Percentiles rank a stretch among this genome's conserved stretches.
Evolutionary conservation across 1,284 basidiomycete genomes (phyloP).

Genomic region (Fistulinella staudtii): DNA sequence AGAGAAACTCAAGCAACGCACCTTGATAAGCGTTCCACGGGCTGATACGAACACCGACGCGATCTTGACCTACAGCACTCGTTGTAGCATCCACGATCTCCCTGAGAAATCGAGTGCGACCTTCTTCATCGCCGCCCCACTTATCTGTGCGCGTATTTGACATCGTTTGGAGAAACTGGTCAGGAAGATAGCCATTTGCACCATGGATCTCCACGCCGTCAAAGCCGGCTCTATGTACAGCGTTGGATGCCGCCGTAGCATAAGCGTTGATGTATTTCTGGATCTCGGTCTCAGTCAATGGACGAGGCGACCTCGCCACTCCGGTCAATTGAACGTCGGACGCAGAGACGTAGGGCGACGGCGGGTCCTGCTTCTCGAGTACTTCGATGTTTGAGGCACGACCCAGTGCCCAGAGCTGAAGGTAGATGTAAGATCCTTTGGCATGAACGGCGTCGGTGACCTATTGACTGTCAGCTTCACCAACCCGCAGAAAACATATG

Average conservation of each 20-base stretch:
- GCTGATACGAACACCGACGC: constrained; percentile 49
- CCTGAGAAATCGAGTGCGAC: constrained; percentile 44
- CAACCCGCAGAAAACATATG: no score
- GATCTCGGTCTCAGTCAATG: constrained; percentile 34
- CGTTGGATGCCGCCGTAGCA: constrained; percentile 22
- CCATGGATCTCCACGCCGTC: constrained; percentile 29
- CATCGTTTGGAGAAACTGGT: constrained; percentile 32
- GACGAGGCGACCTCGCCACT: constrained; percentile 17
- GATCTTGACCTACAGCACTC: constrained; percentile 37
- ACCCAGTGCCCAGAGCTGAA: constrained; percentile 44
- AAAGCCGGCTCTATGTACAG: constrained; percentile 21
- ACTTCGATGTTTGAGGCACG: constrained; percentile 30
- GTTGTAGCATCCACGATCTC: constrained; percentile 45
- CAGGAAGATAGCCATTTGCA: constrained; percentile 20
- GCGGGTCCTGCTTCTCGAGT: constrained; percentile 24
- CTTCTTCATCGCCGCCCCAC: constrained; percentile 54
- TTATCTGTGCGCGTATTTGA: constrained; percentile 47
- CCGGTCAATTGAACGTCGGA: constrained; percentile 39
- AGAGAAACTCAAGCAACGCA: constrained; percentile 8
- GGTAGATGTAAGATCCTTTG: constrained; percentile 37
- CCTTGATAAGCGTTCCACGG: constrained; percentile 46
- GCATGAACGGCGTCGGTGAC: constrained; percentile 41
- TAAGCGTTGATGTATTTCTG: constrained; percentile 22
- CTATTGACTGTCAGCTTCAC: constrained; percentile 3
- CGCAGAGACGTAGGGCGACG: constrained; percentile 35